phyloP scores from a whole-genome alignment of 768 basidiomycete genomes.

The Boletellus ananas region DNA sequence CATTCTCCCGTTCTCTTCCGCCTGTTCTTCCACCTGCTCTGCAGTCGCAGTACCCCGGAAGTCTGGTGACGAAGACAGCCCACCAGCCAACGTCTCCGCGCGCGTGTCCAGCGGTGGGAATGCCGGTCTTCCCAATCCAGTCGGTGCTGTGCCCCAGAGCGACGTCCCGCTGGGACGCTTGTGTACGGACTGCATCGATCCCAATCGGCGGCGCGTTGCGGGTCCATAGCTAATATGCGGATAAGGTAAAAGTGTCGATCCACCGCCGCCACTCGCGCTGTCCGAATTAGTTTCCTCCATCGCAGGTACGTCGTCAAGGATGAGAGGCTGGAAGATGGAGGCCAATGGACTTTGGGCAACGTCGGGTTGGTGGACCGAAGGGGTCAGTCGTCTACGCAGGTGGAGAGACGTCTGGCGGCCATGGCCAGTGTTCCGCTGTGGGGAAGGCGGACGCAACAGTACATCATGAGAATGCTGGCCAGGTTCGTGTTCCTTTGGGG shows the following conservation, averaged over 20 bases:
- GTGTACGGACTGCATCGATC: constrained; percentile 28
- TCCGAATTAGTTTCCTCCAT: constrained; percentile 30
- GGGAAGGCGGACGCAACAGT: constrained; percentile 3
- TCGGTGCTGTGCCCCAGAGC: background rate
- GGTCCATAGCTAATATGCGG: constrained; percentile 36
- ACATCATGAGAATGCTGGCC: constrained; percentile 2
- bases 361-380: constrained; percentile 22
- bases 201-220: constrained; percentile 36
- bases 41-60: constrained; percentile 19
- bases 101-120: constrained; percentile 25
- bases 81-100: constrained; percentile 13
- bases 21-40: constrained; percentile 26
- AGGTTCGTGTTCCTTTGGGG: constrained; percentile 20
- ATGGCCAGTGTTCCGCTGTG: constrained; percentile 5
- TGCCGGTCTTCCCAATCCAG: constrained; percentile 8
- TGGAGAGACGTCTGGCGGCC: constrained; percentile 12
- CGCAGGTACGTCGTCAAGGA: constrained; percentile 46
- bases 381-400: constrained; percentile 18
- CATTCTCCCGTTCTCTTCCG: constrained; percentile 26
- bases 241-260: constrained; percentile 3
- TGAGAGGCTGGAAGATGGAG: constrained; percentile 67
- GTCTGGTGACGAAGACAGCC: constrained; percentile 29
- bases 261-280: constrained; percentile 6
- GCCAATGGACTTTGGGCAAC: constrained; percentile 55
- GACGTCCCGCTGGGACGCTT: constrained; percentile 16